Conservation (phyloP, 257 asterid genomes). For the Solanum habrochaites region DNA sequence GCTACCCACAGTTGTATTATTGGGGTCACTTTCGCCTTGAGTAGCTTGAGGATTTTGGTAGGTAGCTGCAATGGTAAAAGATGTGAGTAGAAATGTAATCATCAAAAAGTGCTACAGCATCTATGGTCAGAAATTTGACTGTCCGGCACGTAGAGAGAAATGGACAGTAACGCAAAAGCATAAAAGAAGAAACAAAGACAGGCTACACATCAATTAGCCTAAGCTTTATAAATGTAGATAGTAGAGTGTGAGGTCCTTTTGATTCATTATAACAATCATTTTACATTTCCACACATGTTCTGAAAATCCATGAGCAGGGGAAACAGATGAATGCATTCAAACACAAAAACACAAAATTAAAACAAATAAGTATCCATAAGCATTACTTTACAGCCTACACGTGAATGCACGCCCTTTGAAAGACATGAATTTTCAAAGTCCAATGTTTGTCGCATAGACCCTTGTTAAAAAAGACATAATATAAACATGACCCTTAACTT, state of each 20-base stretch:
- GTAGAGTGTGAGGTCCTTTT: neutral
- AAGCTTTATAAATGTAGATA: neutral
- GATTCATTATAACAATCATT: neutral
- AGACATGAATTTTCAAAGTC: neutral
- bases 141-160: neutral
- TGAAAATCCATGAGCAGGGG: neutral
- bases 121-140: neutral
- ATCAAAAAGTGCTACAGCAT: neutral
- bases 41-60: conserved; percentile 52
- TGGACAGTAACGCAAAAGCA: neutral
- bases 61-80: conserved; percentile 46
- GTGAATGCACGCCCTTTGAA: neutral
- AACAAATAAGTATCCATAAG: neutral
- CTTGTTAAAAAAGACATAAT: neutral
- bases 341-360: neutral
- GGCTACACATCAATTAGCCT: neutral
- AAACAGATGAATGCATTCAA: neutral
- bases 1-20: conserved; percentile 78
- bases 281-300: neutral
- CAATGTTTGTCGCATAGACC: neutral
- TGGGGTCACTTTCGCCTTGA: conserved; percentile 86
- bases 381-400: neutral
- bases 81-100: conserved; percentile 4
- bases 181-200: neutral
- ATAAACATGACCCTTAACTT: too few species aligned